Evolutionary conservation across 345 rosid species (phyloP).

Genomic region (Citrus mangshanensis): DNA sequence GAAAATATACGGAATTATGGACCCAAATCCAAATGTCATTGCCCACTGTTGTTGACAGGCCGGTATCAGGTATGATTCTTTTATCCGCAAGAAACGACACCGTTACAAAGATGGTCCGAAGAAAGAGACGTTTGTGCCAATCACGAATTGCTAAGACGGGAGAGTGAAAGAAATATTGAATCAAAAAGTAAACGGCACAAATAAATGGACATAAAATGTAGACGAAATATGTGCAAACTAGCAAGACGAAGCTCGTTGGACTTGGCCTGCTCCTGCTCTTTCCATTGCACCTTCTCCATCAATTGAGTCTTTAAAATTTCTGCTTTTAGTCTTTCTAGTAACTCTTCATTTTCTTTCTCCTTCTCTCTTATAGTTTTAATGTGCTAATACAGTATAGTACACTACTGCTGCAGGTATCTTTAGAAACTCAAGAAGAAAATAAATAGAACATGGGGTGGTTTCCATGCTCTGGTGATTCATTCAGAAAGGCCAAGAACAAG

Average conservation of each 20-base stretch:
- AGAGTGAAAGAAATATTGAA: not conserved
- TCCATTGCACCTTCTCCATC: not conserved
- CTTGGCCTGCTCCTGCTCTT: not conserved
- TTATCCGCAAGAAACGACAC: not conserved
- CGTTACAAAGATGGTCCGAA: not conserved
- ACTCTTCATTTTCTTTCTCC: not conserved
- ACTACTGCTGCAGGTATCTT: not conserved
- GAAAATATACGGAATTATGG: not conserved
- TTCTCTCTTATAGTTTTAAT: not conserved
- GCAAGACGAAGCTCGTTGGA: not conserved
- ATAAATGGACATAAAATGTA: not conserved
- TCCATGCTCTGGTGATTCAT: conserved; percentile 67
- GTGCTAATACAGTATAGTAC: not conserved
- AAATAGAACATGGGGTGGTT: conserved; percentile 58
- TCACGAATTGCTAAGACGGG: conserved; percentile 2
- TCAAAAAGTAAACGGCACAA: conserved; percentile 3
- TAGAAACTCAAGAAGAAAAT: not conserved
- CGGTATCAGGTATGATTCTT: too few relatives aligned
- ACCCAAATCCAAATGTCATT: not conserved
- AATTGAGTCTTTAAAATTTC: not conserved
- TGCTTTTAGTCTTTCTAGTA: not conserved
- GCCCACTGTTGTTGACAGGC: not conserved
- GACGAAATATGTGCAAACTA: not conserved
- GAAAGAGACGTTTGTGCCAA: not conserved
- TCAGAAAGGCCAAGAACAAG: conserved; percentile 31